Conservation (phyloP, 2,329 filamentous ascomycete genomes). For the Harringtonia aguacate region DNA sequence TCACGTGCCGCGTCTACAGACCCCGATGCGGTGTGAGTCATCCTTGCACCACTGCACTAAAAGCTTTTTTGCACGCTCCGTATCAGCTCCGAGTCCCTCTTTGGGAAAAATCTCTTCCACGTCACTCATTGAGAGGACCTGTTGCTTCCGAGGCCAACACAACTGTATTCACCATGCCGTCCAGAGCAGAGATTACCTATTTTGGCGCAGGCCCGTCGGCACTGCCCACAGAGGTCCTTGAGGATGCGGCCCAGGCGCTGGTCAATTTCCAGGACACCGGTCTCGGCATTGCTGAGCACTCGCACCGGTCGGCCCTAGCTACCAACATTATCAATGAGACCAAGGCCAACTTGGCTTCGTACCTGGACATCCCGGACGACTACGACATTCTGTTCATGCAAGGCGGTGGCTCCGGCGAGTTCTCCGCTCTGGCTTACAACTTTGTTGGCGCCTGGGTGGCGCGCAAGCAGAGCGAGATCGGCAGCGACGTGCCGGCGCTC, state of each 20-base stretch:
- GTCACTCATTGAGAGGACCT: no score
- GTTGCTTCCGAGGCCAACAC: no score
- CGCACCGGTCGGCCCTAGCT: conserved; percentile 73
- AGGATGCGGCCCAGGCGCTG: conserved; percentile 65
- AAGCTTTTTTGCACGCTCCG: no score
- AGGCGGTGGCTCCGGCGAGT: conserved; percentile 76
- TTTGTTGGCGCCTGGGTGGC: conserved; percentile 74
- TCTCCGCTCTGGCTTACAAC: conserved; percentile 77
- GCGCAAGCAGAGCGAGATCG: conserved; percentile 31
- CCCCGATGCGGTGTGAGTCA: no score
- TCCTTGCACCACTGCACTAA: no score
- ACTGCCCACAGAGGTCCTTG: conserved; percentile 71
- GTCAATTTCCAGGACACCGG: conserved; percentile 74
- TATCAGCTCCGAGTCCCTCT: no score
- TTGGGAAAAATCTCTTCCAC: no score
- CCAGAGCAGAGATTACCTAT: conserved; percentile 16
- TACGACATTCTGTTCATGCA: conserved; percentile 89
- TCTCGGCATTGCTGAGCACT: conserved; percentile 80
- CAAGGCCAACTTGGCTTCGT: conserved; percentile 60
- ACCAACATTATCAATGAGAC: conserved; percentile 68
- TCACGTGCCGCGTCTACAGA: no score
- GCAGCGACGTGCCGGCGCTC: conserved; percentile 29
- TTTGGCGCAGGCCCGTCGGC: conserved; percentile 88
- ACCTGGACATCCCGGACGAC: conserved; percentile 69
- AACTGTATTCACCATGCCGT: conserved; percentile 12